Percentiles rank a stretch among this genome's conserved stretches.
These are phyloP conservation scores for Teunomyces tritomae DNA, from an alignment of 805 yeast species.

Conservation along the genomic window DNA sequence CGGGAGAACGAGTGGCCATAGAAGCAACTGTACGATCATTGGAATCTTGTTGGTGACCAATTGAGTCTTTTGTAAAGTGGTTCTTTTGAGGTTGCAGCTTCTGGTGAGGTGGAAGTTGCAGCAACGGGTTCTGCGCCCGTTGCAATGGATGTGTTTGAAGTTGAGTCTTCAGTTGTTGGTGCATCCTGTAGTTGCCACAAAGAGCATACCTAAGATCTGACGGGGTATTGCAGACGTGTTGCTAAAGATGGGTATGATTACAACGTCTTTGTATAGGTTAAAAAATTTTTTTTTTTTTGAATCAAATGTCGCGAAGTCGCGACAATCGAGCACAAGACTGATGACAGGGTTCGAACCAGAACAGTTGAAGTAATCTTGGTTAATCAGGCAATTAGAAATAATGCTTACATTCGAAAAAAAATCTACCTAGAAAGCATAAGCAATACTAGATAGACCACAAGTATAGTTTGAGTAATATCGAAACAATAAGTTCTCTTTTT, in stretches of 20 bases:
- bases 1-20: background rate
- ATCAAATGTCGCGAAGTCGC: slow-evolving; percentile 1
- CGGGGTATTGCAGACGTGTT: background rate
- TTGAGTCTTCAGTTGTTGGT: slow-evolving; percentile 2
- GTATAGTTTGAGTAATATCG: too few relatives aligned
- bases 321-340: background rate
- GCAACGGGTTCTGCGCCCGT: background rate
- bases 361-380: background rate
- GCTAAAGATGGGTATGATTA: background rate
- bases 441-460: background rate
- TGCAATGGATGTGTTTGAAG: slow-evolving; percentile 1
- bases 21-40: background rate
- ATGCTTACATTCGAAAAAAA: background rate
- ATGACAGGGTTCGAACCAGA: background rate
- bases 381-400: background rate
- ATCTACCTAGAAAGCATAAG: background rate
- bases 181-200: slow-evolving; percentile 3
- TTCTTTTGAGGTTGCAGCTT: background rate
- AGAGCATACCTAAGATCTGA: slow-evolving; percentile 1
- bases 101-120: background rate
- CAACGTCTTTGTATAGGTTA: background rate
- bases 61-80: background rate
- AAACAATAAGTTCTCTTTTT: too few relatives aligned
- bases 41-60: background rate
- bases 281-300: slow-evolving; percentile 1